Evolutionary conservation across 352 stramenopile species (phyloP).

Genomic region (Phytophthora tentaculata): DNA sequence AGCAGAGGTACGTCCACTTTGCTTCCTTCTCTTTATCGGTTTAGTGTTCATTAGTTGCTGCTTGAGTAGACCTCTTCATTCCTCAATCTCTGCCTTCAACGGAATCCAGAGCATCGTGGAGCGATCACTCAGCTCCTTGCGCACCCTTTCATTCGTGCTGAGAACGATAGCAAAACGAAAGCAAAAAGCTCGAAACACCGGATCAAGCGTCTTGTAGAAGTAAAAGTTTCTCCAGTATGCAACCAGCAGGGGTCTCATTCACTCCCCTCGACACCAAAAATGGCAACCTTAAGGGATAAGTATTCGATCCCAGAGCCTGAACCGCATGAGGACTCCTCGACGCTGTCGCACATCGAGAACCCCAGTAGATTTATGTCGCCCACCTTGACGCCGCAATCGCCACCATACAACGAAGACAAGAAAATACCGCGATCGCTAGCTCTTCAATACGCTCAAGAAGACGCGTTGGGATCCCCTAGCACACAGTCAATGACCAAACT

Average conservation of each 20-base stretch:
- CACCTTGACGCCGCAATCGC: constrained; percentile 7
- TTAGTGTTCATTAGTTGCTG: background rate
- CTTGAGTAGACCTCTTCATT: constrained; percentile 57
- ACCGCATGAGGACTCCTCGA: constrained; percentile 31
- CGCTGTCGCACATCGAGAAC: constrained; percentile 19
- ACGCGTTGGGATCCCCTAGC: constrained; percentile 2
- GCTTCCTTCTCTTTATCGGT: background rate
- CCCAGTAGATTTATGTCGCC: constrained; percentile 5
- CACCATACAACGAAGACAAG: constrained; percentile 1
- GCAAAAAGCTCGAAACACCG: constrained; percentile 17
- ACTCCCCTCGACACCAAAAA: constrained; percentile 7
- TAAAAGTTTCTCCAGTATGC: constrained; percentile 7
- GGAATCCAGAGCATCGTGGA: constrained; percentile 76
- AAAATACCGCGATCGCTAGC: background rate
- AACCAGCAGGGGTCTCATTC: constrained; percentile 23
- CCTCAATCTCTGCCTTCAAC: constrained; percentile 66
- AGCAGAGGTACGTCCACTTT: constrained; percentile 49
- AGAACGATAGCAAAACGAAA: constrained; percentile 11
- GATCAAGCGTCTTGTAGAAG: constrained; percentile 4
- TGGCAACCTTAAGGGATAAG: constrained; percentile 3
- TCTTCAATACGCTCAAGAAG: constrained; percentile 19
- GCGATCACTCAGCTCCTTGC: constrained; percentile 89
- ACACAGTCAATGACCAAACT: constrained; percentile 15
- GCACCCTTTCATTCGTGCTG: constrained; percentile 86
- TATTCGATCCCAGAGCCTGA: constrained; percentile 9